Conservation (phyloP, 1,139 yeast species). For the Geotrichum histeridarum region DNA sequence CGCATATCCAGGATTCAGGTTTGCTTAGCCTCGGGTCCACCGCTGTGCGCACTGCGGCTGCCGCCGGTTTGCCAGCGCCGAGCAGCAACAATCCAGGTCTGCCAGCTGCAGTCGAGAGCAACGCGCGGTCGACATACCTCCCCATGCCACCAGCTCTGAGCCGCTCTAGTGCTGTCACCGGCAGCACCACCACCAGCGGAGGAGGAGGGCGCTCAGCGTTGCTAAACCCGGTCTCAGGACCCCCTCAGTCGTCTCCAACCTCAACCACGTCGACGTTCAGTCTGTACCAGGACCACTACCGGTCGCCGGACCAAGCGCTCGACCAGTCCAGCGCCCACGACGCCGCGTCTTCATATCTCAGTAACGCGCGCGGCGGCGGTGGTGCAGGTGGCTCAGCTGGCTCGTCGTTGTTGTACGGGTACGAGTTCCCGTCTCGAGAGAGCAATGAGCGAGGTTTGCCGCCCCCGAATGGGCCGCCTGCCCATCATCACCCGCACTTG, state of each 20-base stretch:
- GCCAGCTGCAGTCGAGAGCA: not conserved
- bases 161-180: too few species aligned
- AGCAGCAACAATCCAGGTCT: too few species aligned
- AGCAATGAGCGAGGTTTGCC: slow-evolving; percentile 27
- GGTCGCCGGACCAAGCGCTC: slow-evolving; percentile 11
- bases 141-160: not conserved
- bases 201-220: too few species aligned
- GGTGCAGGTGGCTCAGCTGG: slow-evolving; percentile 2
- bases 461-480: not conserved
- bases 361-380: slow-evolving; percentile 10
- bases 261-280: slow-evolving; percentile 8
- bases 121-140: not conserved
- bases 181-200: too few species aligned
- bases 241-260: too few species aligned
- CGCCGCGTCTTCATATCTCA: slow-evolving; percentile 8
- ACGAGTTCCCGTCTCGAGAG: slow-evolving; percentile 25
- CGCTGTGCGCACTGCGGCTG: too few species aligned
- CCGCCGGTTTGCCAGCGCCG: too few species aligned
- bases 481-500: not conserved
- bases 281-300: slow-evolving; percentile 9
- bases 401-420: slow-evolving; percentile 6
- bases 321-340: not conserved
- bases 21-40: too few species aligned
- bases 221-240: too few species aligned
- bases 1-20: too few species aligned